These are phyloP conservation scores for Acacia acuminata DNA, from an alignment of 306 rosid genomes.

Conservation along the genomic window DNA sequence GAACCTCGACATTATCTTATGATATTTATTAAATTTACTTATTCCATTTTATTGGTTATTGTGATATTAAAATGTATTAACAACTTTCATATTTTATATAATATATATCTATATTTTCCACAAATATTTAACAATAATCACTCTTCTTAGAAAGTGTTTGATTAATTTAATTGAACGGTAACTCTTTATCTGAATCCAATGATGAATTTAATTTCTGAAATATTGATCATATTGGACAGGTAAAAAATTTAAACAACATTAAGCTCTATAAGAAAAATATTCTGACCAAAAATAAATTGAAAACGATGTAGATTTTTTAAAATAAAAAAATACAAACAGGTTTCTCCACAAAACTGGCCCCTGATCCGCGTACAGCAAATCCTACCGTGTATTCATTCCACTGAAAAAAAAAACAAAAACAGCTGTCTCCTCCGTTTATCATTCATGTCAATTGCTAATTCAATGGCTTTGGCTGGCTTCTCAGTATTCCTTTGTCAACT, in stretches of 20 bases:
- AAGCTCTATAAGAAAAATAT: not conserved
- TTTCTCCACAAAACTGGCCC: conserved; percentile 32
- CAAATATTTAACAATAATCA: not conserved
- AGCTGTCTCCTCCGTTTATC: conserved; percentile 15
- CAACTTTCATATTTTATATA: not conserved
- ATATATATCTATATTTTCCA: not conserved
- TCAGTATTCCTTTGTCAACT: conserved; percentile 63
- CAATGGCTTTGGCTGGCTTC: conserved; percentile 38
- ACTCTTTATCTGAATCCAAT: not conserved
- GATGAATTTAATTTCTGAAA: not conserved
- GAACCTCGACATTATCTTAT: not conserved
- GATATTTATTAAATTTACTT: not conserved
- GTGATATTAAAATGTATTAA: not conserved
- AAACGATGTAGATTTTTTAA: not conserved
- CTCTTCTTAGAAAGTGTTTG: not conserved
- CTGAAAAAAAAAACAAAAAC: not conserved
- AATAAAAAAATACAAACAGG: conserved; percentile 18
- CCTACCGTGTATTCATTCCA: not conserved
- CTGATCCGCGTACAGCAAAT: conserved; percentile 8
- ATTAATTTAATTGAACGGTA: not conserved
- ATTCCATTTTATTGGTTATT: not conserved
- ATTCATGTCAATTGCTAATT: conserved; percentile 25
- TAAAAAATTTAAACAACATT: not conserved
- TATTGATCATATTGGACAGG: not conserved
- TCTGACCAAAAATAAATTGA: not conserved